These are phyloP conservation scores for Erysimum cheiri DNA, from an alignment of 441 rosid species.

Conservation along the genomic window DNA sequence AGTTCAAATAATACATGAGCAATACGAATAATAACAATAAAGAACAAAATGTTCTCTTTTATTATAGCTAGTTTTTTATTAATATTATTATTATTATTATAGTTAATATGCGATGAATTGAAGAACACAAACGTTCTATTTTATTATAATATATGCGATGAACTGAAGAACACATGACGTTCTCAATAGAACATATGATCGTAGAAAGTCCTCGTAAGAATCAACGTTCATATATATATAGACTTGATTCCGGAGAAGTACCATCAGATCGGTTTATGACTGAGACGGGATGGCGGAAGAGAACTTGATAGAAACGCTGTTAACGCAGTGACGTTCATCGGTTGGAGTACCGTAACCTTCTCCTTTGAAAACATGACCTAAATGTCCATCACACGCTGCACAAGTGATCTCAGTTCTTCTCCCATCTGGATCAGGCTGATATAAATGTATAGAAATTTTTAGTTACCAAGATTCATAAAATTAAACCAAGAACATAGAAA, in stretches of 20 bases:
- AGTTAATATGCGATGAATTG: too few species aligned
- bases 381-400: constrained; percentile 89
- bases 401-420: constrained; percentile 82
- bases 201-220: neutral
- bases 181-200: neutral
- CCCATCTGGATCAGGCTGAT: constrained; percentile 87
- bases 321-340: constrained; percentile 76
- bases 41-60: too few species aligned
- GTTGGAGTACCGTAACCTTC: constrained; percentile 78
- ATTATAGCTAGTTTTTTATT: too few species aligned
- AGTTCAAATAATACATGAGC: too few species aligned
- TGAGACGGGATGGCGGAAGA: neutral
- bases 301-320: constrained; percentile 75
- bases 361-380: constrained; percentile 88
- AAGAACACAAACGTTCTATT: neutral
- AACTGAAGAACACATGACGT: too few species aligned
- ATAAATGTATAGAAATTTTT: constrained; percentile 9
- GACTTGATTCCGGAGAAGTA: too few species aligned
- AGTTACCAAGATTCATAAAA: neutral
- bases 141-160: too few species aligned
- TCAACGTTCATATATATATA: too few species aligned
- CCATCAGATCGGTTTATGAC: neutral
- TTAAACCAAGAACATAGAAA: neutral
- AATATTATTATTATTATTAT: too few species aligned
- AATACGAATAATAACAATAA: too few species aligned